Evolutionary conservation across 2,329 filamentous ascomycete species (phyloP).

Genomic region (Aureobasidium sp.): DNA sequence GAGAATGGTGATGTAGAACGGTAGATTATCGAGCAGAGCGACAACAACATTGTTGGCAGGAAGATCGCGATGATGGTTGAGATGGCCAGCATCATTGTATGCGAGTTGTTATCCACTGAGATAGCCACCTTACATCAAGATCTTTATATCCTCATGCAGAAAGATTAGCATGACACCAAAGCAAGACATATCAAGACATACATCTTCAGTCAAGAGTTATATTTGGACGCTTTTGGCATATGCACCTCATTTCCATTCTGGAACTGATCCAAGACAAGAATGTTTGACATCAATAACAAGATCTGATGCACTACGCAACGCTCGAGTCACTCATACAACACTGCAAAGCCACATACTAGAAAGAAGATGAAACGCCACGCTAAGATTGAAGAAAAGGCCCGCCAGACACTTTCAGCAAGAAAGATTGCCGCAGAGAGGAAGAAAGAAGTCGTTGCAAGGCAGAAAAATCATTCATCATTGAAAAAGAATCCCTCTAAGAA

Average conservation of each 20-base stretch:
- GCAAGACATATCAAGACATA: neutral
- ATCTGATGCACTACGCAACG: no score
- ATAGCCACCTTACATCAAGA: neutral
- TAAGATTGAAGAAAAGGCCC: neutral
- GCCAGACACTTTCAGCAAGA: neutral
- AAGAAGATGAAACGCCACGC: no score
- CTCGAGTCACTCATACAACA: no score
- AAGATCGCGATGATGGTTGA: no score
- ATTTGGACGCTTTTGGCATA: neutral
- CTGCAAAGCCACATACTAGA: no score
- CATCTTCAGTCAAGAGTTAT: neutral
- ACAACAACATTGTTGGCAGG: no score
- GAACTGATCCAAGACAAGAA: no score
- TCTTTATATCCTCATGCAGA: neutral
- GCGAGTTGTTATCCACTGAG: neutral
- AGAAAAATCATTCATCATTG: neutral
- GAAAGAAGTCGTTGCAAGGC: neutral
- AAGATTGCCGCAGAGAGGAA: neutral
- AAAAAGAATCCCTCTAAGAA: neutral
- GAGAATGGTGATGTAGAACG: no score
- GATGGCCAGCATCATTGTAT: no score
- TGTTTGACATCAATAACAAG: no score
- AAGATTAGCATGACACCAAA: neutral
- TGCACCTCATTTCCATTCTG: no score
- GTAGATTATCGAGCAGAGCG: no score